Evolutionary conservation across 73 alveolate genomes (phyloP).

Genomic region (Paraurostyla sp.): DNA sequence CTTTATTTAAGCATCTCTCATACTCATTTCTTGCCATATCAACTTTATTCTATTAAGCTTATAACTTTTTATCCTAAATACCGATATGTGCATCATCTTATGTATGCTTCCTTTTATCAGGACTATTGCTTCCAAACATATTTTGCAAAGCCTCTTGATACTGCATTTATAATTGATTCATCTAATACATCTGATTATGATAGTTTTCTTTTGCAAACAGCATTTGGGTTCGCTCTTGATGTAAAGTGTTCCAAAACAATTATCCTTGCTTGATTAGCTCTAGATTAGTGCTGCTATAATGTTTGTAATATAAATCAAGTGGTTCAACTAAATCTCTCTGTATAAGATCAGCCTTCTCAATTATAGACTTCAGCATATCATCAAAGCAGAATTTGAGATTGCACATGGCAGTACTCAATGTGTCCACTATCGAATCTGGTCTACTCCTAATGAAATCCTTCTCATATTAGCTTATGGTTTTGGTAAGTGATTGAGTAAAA

Average conservation of each 20-base stretch:
- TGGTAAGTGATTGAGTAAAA: background rate
- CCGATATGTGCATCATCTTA: conserved; percentile 42
- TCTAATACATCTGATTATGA: background rate
- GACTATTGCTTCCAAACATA: conserved; percentile 17
- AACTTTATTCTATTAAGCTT: background rate
- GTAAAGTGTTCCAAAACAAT: conserved; percentile 27
- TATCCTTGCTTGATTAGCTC: conserved; percentile 35
- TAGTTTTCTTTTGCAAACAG: conserved; percentile 55
- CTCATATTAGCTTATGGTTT: conserved; percentile 15
- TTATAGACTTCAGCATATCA: background rate
- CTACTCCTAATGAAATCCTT: conserved; percentile 23
- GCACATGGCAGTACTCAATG: conserved; percentile 36
- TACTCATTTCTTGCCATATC: conserved; percentile 57
- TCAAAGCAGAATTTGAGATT: background rate
- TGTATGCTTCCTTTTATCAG: background rate
- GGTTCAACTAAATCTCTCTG: conserved; percentile 50
- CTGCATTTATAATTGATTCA: background rate
- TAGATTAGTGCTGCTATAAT: conserved; percentile 17
- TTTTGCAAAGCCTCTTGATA: background rate
- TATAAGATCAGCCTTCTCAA: background rate
- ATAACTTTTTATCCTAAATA: conserved; percentile 40
- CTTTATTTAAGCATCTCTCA: background rate
- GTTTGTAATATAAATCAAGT: conserved; percentile 50
- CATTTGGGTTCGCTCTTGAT: conserved; percentile 56
- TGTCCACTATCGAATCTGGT: background rate